These are phyloP conservation scores for Saccharomyces kudriavzevii DNA, from an alignment of 805 yeast genomes.

Conservation along the genomic window DNA sequence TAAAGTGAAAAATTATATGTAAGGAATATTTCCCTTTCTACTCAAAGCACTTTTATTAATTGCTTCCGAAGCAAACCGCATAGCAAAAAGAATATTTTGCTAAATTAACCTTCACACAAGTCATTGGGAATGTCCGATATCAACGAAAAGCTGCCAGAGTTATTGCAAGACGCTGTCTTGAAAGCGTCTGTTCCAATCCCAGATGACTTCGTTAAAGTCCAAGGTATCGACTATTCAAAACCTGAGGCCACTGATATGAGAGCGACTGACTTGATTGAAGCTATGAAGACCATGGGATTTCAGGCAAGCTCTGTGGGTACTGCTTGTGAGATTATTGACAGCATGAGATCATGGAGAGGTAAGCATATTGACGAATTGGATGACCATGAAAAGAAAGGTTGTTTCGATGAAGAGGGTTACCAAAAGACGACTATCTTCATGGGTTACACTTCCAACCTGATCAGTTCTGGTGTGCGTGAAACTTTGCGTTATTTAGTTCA, in stretches of 20 bases:
- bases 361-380: constrained; percentile 57
- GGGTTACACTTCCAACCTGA: constrained; percentile 95
- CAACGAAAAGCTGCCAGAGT: constrained; percentile 46
- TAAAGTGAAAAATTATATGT: not conserved
- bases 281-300: constrained; percentile 95
- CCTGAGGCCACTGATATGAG: constrained; percentile 66
- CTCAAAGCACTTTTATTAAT: not conserved
- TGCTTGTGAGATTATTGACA: constrained; percentile 87
- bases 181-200: constrained; percentile 83
- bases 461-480: constrained; percentile 89
- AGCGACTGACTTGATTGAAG: constrained; percentile 67
- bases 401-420: constrained; percentile 65
- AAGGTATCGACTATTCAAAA: constrained; percentile 83
- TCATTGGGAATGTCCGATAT: constrained; percentile 29
- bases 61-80: not conserved
- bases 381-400: constrained; percentile 66
- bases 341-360: constrained; percentile 93
- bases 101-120: not conserved
- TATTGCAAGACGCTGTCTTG: constrained; percentile 87
- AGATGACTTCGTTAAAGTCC: constrained; percentile 64
- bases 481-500: constrained; percentile 84
- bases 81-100: not conserved
- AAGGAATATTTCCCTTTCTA: not conserved
- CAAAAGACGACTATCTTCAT: constrained; percentile 86
- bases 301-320: constrained; percentile 82